Evolutionary conservation across 306 rosid genomes (phyloP).

Genomic region (Glycyrrhiza uralensis): DNA sequence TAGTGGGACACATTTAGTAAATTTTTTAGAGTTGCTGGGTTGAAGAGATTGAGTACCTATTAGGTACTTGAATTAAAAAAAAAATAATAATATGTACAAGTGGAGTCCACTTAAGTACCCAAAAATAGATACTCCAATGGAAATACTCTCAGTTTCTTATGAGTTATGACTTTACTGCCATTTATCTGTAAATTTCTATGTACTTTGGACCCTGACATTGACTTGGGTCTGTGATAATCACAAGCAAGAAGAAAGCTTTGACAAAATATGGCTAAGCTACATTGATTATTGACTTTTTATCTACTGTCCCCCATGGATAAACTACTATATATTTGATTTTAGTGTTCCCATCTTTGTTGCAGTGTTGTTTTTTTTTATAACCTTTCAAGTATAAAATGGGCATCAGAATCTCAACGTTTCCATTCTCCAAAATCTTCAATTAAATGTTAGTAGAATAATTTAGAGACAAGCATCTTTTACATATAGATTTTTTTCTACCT

Average conservation of each 20-base stretch:
- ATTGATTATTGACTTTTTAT: conserved; percentile 16
- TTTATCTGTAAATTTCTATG: neutral
- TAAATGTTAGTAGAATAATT: neutral
- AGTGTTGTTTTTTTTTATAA: neutral
- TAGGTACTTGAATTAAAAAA: too few relatives aligned
- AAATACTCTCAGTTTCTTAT: too few relatives aligned
- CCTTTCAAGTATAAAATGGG: conserved; percentile 1
- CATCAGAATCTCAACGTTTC: neutral
- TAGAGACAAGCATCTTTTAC: neutral
- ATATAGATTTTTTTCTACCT: neutral
- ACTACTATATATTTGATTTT: neutral
- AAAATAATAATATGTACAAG: too few relatives aligned
- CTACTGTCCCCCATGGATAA: neutral
- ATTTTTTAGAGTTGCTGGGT: too few relatives aligned
- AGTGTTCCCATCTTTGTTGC: neutral
- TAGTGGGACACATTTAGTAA: too few relatives aligned
- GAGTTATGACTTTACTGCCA: neutral
- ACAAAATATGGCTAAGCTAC: neutral
- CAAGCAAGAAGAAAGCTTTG: neutral
- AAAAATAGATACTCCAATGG: too few relatives aligned
- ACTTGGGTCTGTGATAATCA: neutral
- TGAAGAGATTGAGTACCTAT: too few relatives aligned
- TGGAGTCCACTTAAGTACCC: too few relatives aligned
- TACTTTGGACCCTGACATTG: neutral
- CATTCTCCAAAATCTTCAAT: neutral